Evolutionary conservation across 1,284 basidiomycete genomes (phyloP).

Genomic region (Cryptococcus sp.): DNA sequence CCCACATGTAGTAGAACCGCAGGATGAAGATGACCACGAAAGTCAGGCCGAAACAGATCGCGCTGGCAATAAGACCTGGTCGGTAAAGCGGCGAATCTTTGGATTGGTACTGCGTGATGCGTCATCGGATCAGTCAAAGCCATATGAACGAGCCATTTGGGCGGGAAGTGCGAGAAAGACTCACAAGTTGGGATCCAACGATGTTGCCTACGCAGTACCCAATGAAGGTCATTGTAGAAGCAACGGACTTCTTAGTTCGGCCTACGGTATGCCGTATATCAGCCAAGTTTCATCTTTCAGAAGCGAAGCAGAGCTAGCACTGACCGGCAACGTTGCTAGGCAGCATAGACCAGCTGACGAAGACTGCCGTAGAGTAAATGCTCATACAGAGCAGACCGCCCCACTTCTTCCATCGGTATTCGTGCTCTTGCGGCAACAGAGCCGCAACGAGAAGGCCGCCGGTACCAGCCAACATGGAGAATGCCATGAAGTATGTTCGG

Average conservation of each 20-base stretch:
- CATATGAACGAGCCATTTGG: neutral
- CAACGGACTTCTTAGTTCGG: constrained; percentile 10
- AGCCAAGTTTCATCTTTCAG: too few relatives aligned
- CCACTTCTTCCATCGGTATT: constrained; percentile 11
- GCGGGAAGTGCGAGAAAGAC: neutral
- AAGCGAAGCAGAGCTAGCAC: neutral
- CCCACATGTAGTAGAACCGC: constrained; percentile 12
- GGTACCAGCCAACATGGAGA: constrained; percentile 7
- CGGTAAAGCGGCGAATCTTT: constrained; percentile 11
- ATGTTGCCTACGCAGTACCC: constrained; percentile 11
- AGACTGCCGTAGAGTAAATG: constrained; percentile 9
- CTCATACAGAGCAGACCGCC: constrained; percentile 6
- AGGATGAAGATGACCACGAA: constrained; percentile 13
- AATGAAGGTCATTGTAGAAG: constrained; percentile 2
- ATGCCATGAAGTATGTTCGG: constrained; percentile 10
- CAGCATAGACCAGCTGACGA: constrained; percentile 9
- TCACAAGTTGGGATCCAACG: constrained; percentile 11
- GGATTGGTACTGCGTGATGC: constrained; percentile 2
- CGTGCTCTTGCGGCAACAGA: constrained; percentile 8
- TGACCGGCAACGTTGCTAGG: constrained; percentile 8
- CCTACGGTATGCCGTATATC: neutral
- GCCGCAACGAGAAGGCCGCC: constrained; percentile 9
- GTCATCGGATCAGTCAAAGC: too few relatives aligned
- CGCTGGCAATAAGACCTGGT: constrained; percentile 6
- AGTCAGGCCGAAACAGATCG: constrained; percentile 11